phyloP scores from a whole-genome alignment of 176 grass and related monocot species.

The Aegilops longissima region DNA sequence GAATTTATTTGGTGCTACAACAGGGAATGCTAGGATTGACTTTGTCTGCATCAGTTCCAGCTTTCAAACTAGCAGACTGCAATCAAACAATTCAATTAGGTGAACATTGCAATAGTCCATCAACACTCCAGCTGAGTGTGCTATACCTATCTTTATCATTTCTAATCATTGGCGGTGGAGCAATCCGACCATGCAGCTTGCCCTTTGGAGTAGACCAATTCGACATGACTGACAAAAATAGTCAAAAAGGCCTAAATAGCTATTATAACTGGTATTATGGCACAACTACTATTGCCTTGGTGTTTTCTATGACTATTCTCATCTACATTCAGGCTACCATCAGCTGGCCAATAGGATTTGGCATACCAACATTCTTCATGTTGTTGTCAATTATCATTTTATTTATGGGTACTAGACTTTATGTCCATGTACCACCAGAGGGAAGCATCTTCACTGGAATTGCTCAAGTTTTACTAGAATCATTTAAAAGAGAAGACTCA shows the following conservation, averaged over 20 bases:
- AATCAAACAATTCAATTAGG: conserved; percentile 12
- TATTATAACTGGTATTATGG: conserved; percentile 69
- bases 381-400: conserved; percentile 40
- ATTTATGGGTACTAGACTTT: conserved; percentile 52
- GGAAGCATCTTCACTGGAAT: conserved; percentile 58
- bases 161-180: conserved; percentile 51
- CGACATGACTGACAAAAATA: conserved; percentile 36
- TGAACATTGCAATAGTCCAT: conserved; percentile 34
- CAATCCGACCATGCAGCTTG: conserved; percentile 48
- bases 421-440: conserved; percentile 53
- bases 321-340: conserved; percentile 57
- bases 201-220: conserved; percentile 67
- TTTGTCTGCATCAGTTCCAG: conserved; percentile 39
- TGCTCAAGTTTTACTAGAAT: conserved; percentile 45
- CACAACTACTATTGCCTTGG: conserved; percentile 37
- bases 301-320: conserved; percentile 47
- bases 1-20: conserved; percentile 19
- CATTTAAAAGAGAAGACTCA: conserved; percentile 54
- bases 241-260: conserved; percentile 39
- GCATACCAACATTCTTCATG: conserved; percentile 59
- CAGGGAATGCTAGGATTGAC: conserved; percentile 42
- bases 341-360: conserved; percentile 73
- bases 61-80: conserved; percentile 26
- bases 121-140: conserved; percentile 37
- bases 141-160: conserved; percentile 57